Evolutionary conservation across 805 yeast genomes (phyloP), one percentile per base, ranked within the genome.

Genomic region (Saccharomyces jurei): DNA sequence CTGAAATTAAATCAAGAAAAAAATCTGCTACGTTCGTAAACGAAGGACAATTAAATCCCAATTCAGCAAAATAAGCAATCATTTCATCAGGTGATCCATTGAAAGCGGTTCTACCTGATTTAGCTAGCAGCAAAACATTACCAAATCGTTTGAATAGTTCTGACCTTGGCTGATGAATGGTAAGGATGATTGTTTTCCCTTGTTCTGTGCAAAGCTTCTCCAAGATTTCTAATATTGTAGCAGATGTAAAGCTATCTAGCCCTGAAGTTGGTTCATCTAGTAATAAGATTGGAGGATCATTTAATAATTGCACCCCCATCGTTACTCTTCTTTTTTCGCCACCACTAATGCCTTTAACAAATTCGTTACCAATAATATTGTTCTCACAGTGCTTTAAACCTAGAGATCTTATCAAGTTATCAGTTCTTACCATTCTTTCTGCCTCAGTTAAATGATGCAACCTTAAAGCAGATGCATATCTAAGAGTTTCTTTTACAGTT

Each of bases 211-310:
- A 81, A 41, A 89, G 68, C 2, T 75, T 74, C 51, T 80, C 74
- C 54, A 89, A 72, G 44, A 89, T 79, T 30, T 76, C 73, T 46
- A 89, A 66, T 36, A 89, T 85, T 2, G 87, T 79, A 1, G 80
- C 76, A 0, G 96, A 86, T 0, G 94, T 87, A 54, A 87, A 81
- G 11, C 91, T 81, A 64, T 89, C 96, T 27, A 89, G 74, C 0
- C 96, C 96, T 4, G 95, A 87, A 0, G 96, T 89, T 2, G 96
- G 96, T 64, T 89, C 96, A 69, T 89, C 96, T 26, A 89, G 69
- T 50, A 89, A 76, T 36, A 89, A 66, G 41, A 89, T 76, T 54
- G 82, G 82, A 0, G 95, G 92, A 54, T 82, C 82, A 55, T 84
- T 82, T 46, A 89, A 71, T 36, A 89, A 71, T 65, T 89, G 96